A percentile compares a stretch with the other conserved stretches of the same genome.
Evolutionary conservation across 1,139 yeast genomes (phyloP).

Genomic region (Yamadazyma mexicana): DNA sequence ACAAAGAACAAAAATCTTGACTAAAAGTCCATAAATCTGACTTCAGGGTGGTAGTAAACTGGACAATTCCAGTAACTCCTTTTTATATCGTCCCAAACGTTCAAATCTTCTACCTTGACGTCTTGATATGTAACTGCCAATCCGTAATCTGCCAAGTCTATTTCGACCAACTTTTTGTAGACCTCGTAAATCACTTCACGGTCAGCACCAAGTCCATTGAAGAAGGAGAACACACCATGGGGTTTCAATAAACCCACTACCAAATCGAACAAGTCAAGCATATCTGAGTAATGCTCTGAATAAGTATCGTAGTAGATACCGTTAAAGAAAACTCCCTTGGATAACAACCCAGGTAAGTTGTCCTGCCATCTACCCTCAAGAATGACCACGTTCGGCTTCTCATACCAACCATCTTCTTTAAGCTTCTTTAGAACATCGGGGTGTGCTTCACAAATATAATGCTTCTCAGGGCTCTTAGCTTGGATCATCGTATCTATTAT

Average conservation of each 20-base stretch:
- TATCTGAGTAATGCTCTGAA: conserved; percentile 82
- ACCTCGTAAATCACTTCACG: conserved; percentile 87
- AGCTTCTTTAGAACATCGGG: conserved; percentile 81
- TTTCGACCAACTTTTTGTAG: conserved; percentile 75
- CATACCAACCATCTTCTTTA: conserved; percentile 80
- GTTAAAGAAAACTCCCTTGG: conserved; percentile 72
- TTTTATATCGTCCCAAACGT: conserved; percentile 71
- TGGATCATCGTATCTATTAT: conserved; percentile 83
- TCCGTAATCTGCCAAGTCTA: conserved; percentile 82
- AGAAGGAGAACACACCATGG: conserved; percentile 80
- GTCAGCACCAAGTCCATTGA: conserved; percentile 97
- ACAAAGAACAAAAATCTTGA: background rate
- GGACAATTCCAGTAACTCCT: conserved; percentile 77
- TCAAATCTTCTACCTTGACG: conserved; percentile 41
- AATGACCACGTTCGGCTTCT: conserved; percentile 66
- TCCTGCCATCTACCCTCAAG: conserved; percentile 94
- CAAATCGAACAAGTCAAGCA: conserved; percentile 80
- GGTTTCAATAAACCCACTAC: conserved; percentile 83
- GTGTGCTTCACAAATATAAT: conserved; percentile 92
- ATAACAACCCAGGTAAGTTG: conserved; percentile 61
- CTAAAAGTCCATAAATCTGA: conserved; percentile 39
- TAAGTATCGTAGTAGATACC: conserved; percentile 94
- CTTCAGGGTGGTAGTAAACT: conserved; percentile 64
- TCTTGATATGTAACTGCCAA: conserved; percentile 55
- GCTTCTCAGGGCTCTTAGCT: conserved; percentile 56